These are phyloP conservation scores for Epichloe elymi DNA, from an alignment of 2,329 filamentous ascomycete species.

Conservation along the genomic window DNA sequence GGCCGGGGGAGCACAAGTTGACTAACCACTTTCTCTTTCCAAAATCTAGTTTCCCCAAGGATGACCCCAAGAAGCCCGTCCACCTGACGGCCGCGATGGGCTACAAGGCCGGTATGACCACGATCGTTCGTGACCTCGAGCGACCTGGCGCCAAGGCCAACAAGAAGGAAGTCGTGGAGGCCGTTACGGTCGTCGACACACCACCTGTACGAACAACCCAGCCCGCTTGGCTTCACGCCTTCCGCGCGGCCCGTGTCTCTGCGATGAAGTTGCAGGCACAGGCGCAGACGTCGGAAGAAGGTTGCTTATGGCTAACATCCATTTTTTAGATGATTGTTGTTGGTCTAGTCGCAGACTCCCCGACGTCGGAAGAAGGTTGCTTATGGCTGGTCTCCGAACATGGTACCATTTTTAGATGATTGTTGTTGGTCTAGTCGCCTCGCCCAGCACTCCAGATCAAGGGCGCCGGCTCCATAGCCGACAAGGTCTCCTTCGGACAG, in stretches of 20 bases:
- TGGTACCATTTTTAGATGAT: slow-evolving; percentile 76
- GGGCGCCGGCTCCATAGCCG: slow-evolving; percentile 76
- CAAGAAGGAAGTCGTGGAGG: slow-evolving; percentile 96
- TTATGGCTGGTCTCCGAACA: slow-evolving; percentile 64
- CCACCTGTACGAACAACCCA: slow-evolving; percentile 88
- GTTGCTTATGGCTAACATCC: slow-evolving; percentile 58
- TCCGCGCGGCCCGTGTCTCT: not conserved
- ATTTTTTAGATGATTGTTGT: slow-evolving; percentile 88
- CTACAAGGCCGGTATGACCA: slow-evolving; percentile 99
- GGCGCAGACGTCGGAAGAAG: not conserved
- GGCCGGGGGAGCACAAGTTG: not conserved
- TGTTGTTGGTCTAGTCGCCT: slow-evolving; percentile 97
- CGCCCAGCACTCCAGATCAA: slow-evolving; percentile 93
- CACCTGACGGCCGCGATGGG: slow-evolving; percentile 97
- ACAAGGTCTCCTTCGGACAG: slow-evolving; percentile 95
- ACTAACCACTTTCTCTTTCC: not conserved
- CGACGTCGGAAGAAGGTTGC: slow-evolving; percentile 31
- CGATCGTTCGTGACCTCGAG: slow-evolving; percentile 98
- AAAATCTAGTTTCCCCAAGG: slow-evolving; percentile 84
- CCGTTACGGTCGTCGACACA: slow-evolving; percentile 78
- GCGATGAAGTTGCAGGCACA: not conserved
- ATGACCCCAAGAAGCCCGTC: slow-evolving; percentile 99
- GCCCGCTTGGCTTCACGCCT: slow-evolving; percentile 55
- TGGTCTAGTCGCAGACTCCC: slow-evolving; percentile 98
- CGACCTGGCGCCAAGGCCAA: slow-evolving; percentile 98